Evolutionary conservation across 306 rosid genomes (phyloP), one percentile per base, ranked within the genome.

Genomic region (Vigna radiata): DNA sequence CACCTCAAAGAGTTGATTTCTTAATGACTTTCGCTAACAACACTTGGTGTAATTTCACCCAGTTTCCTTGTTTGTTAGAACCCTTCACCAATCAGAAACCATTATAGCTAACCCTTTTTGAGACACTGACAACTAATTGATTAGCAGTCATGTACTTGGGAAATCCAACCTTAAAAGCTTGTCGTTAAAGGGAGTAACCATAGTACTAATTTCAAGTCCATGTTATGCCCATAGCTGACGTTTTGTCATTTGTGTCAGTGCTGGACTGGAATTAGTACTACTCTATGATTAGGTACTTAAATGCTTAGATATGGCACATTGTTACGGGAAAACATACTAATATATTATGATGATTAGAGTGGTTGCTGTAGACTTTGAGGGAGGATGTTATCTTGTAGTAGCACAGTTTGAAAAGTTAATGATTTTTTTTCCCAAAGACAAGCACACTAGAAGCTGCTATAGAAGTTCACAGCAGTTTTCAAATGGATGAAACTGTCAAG

Each of bases 331-430:
- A 58, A 23, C 64, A 5, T 60, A 13, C 69, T 39, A 11, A 43
- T 9, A 33, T 49, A 17, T 63, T 52, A 1, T 43, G 13, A 37
- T 54, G n/a, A 64, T 18, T 14, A 60, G 62, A 55, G 29, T 16
- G 41, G 36, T 69, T 23, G 18, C 33, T 46, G 11, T 16, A 50
- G 49, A 52, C 47, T 53, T 66, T 56, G 25, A 7, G 14, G 25
- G 12, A 9, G 41, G 31, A 21, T 37, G 11, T 6, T 66, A 68
- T 21, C 67, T 31, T 33, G 53, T 2, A 29, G 44, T 27, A 41
- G 66, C 56, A 76, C 36, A 14, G 80, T 88, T 70, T 85, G 66
- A 79, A 66, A 77, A 81, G 39, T 71, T 21, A 77, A 76, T 43
- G n/a, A 66, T 41, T 73, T 61, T 82, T 65, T 84, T 55, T 72